Percentiles rank a stretch among this genome's conserved stretches.
Evolutionary conservation across 768 basidiomycete genomes (phyloP).

Genomic region (Suillus subluteus): DNA sequence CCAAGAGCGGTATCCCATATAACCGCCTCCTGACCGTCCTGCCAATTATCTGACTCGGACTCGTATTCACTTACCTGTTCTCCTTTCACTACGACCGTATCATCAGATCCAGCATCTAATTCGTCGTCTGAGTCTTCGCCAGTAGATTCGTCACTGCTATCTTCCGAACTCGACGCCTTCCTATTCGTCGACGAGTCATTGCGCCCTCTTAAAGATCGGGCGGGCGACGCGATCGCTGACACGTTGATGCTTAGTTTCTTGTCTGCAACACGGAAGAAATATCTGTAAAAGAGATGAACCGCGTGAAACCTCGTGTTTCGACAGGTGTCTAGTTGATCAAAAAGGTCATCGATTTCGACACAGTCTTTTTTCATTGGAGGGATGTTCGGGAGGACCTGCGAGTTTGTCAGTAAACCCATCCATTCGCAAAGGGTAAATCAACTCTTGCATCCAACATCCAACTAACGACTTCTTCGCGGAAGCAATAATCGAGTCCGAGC

Average conservation of each 20-base stretch:
- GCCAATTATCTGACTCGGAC: neutral
- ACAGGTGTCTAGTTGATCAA: slow-evolving; percentile 56
- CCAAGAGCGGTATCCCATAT: slow-evolving; percentile 63
- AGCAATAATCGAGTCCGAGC: slow-evolving; percentile 37
- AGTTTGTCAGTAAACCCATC: neutral
- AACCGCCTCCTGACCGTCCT: slow-evolving; percentile 31
- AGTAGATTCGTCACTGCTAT: slow-evolving; percentile 5
- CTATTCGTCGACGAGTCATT: neutral
- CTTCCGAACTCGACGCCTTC: slow-evolving; percentile 1
- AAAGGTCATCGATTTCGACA: slow-evolving; percentile 29
- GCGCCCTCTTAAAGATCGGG: neutral
- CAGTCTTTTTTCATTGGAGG: neutral
- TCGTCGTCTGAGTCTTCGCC: slow-evolving; percentile 11
- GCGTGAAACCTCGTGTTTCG: slow-evolving; percentile 70
- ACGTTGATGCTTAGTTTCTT: neutral
- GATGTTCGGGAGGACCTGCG: neutral
- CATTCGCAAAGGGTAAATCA: neutral
- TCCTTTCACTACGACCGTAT: neutral
- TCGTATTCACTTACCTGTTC: slow-evolving; percentile 1
- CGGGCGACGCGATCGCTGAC: neutral
- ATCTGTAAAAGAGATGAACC: slow-evolving; percentile 60
- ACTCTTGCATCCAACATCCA: slow-evolving; percentile 51
- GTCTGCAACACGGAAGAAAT: slow-evolving; percentile 46
- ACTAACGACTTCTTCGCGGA: slow-evolving; percentile 39
- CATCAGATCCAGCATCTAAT: slow-evolving; percentile 4